Evolutionary conservation across 1,284 basidiomycete species (phyloP).

Genomic region (Malassezia nana): DNA sequence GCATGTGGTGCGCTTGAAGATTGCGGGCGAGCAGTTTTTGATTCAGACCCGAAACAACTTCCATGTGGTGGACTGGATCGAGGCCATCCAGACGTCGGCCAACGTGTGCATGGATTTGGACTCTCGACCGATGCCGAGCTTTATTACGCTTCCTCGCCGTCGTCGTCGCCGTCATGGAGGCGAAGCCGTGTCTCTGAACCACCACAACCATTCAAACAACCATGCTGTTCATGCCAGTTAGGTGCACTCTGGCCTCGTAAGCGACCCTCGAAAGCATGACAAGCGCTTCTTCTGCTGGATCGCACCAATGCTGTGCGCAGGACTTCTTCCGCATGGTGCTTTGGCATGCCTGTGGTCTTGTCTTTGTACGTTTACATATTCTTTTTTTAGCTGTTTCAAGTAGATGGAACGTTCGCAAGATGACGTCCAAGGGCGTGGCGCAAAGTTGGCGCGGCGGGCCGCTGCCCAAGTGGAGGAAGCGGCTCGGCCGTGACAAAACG

Average conservation of each 20-base stretch:
- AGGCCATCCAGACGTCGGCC: conserved; percentile 87
- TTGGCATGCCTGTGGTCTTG: too few relatives aligned
- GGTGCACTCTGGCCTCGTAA: background rate
- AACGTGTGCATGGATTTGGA: conserved; percentile 87
- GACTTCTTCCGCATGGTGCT: too few relatives aligned
- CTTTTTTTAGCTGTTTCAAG: too few relatives aligned
- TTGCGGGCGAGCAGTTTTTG: conserved; percentile 93
- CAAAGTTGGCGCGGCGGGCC: too few relatives aligned
- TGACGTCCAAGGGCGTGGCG: too few relatives aligned
- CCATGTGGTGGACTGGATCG: conserved; percentile 88
- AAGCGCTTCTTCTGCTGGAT: too few relatives aligned
- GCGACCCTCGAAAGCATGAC: too few relatives aligned
- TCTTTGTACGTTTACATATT: too few relatives aligned
- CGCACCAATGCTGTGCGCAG: too few relatives aligned
- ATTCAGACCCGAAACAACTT: conserved; percentile 77
- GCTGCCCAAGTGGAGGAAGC: background rate
- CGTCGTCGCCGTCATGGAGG: conserved; percentile 18
- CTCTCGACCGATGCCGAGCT: conserved; percentile 56
- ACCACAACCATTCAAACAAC: too few relatives aligned
- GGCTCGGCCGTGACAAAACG: background rate
- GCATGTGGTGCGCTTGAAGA: conserved; percentile 84
- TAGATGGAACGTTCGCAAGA: too few relatives aligned
- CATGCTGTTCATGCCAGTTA: too few relatives aligned
- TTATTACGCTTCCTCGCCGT: conserved; percentile 44
- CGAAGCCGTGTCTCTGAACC: conserved; percentile 10